These are phyloP conservation scores for Triticum urartu DNA, from an alignment of 176 grass and related monocot species.

Conservation along the genomic window DNA sequence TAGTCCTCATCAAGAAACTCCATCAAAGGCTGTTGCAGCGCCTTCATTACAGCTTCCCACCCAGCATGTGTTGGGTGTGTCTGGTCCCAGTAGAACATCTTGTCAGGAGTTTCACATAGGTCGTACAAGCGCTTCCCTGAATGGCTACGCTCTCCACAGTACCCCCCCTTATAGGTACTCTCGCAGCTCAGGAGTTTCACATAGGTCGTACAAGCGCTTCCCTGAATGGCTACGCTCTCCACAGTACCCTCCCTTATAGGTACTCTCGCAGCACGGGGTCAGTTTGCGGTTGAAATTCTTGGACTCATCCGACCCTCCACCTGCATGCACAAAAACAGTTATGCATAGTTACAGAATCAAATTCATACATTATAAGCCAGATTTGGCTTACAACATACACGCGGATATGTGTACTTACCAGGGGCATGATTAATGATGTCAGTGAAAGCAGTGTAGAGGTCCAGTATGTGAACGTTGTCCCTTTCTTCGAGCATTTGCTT, in stretches of 20 bases:
- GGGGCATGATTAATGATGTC: too few relatives aligned
- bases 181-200: not conserved
- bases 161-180: not conserved
- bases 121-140: not conserved
- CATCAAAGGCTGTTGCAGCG: not conserved
- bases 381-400: too few relatives aligned
- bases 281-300: too few relatives aligned
- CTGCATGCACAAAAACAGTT: too few relatives aligned
- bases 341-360: too few relatives aligned
- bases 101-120: not conserved
- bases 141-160: not conserved
- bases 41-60: not conserved
- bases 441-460: too few relatives aligned
- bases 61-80: not conserved
- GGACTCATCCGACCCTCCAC: too few relatives aligned
- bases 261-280: not conserved
- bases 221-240: not conserved
- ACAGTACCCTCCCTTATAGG: not conserved
- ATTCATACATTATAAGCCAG: too few relatives aligned
- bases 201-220: not conserved
- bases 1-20: not conserved
- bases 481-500: too few relatives aligned
- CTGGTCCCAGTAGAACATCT: not conserved
- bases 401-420: too few relatives aligned
- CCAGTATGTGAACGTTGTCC: too few relatives aligned